These are phyloP conservation scores for Tripterygium wilfordii DNA, from an alignment of 177 flowering plant species.

Conservation along the genomic window DNA sequence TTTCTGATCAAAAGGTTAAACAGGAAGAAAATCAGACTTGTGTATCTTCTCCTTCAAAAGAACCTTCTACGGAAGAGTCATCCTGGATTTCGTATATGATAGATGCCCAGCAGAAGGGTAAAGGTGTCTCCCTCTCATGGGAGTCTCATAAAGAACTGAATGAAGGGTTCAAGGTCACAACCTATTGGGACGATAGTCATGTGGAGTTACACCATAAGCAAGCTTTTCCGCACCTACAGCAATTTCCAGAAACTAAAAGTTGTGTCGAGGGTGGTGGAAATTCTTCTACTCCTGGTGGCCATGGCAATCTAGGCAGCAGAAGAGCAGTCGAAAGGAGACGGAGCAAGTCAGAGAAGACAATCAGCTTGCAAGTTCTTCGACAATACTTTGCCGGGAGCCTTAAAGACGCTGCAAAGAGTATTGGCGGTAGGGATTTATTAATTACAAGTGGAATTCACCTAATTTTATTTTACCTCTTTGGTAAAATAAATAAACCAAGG, in stretches of 20 bases:
- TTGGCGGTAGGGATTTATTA: slow-evolving; percentile 58
- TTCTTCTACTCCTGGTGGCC: slow-evolving; percentile 32
- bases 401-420: slow-evolving; percentile 86
- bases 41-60: slow-evolving; percentile 8
- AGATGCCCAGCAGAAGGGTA: slow-evolving; percentile 33
- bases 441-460: background rate
- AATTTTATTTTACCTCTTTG: background rate
- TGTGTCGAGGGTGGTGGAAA: slow-evolving; percentile 22
- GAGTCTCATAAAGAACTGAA: slow-evolving; percentile 26
- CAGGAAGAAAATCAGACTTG: slow-evolving; percentile 5
- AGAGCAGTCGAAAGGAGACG: slow-evolving; percentile 49
- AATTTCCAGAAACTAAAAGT: slow-evolving; percentile 15
- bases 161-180: slow-evolving; percentile 32
- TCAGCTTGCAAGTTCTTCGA: slow-evolving; percentile 70
- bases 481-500: too few species aligned
- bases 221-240: slow-evolving; percentile 15
- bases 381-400: slow-evolving; percentile 87
- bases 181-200: slow-evolving; percentile 28
- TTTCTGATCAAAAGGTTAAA: slow-evolving; percentile 6
- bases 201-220: slow-evolving; percentile 15
- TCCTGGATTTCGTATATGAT: slow-evolving; percentile 34
- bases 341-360: slow-evolving; percentile 60
- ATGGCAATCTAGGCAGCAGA: slow-evolving; percentile 13
- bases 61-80: slow-evolving; percentile 16
- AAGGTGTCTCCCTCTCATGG: slow-evolving; percentile 28